Evolutionary conservation across 1,284 basidiomycete genomes (phyloP), one percentile per base, ranked within the genome.

Genomic region (Cryptococcus sp.): DNA sequence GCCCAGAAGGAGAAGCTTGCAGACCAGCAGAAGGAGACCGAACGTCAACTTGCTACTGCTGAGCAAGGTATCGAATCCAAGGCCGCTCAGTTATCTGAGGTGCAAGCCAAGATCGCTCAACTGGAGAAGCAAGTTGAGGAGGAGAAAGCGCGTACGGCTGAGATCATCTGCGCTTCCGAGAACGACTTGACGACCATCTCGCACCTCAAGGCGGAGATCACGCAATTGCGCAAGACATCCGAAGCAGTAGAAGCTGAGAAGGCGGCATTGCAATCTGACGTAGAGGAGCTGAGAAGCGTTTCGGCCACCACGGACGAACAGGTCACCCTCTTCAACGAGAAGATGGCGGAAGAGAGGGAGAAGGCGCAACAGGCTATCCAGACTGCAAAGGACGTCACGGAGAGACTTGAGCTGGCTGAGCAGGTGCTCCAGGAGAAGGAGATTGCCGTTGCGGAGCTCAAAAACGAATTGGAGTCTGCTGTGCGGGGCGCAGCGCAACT

Each of bases 321-420:
- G 8, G 13, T 13, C 13, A 35, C 13, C 8, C 31, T 35, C 2
- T 15, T 45, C 42, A 45, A 45, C 42, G 31, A 35, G 31, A 45
- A 45, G 42, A 22, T 45, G n/a, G 42, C 22, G n/a, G 42, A 45
- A 45, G 42, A 45, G 42, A 45, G 42, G 16, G 42, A 45, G n/a
- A 22, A 6, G 13, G 42, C 42, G 16, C 42, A 19, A 1, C 41
- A n/a, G 16, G 50, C 40, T 19, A 46, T 25, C 27, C 58, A 60
- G 38, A 10, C 19, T 1, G 50, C 56, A n/a, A 19, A 57, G 11
- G 57, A 61, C 13, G 46, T 23, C 5, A 35, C 23, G 7, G 59
- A 60, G 49, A 64, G 53, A 35, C 31, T 35, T 35, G 31, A 35
- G 31, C 31, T 2, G 10, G 31, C 31, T 35, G 31, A 35, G 31